Evolutionary conservation across 805 yeast species (phyloP).

Genomic region (Monosporozyma servazzii): DNA sequence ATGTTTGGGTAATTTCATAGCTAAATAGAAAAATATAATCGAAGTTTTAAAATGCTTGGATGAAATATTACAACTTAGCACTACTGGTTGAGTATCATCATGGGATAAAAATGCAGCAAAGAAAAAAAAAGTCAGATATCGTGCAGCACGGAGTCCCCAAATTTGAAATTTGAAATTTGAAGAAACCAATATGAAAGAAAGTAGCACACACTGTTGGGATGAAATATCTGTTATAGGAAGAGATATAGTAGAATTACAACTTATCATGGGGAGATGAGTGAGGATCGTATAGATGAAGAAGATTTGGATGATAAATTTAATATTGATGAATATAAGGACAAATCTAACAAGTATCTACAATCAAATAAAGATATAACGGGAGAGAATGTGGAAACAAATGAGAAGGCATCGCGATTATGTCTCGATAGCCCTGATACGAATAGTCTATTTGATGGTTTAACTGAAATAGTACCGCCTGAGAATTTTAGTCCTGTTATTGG

Average conservation of each 20-base stretch:
- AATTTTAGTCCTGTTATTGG: conserved; percentile 81
- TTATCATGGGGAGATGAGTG: background rate
- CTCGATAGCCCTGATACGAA: background rate
- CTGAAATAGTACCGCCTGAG: conserved; percentile 57
- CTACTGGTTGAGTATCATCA: no score
- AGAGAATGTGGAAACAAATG: background rate
- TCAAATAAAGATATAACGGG: background rate
- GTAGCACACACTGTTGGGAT: background rate
- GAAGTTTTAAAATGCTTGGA: no score
- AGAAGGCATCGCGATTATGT: background rate
- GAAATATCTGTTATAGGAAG: background rate
- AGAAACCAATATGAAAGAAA: background rate
- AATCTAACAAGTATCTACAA: conserved; percentile 5
- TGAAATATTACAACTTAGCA: no score
- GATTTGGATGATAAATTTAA: conserved; percentile 16
- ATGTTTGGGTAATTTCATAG: no score
- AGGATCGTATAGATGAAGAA: conserved; percentile 16
- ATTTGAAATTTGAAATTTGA: background rate
- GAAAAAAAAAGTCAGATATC: background rate
- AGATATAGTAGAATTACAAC: background rate
- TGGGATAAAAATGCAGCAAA: no score
- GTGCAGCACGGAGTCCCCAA: no score
- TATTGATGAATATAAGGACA: conserved; percentile 17
- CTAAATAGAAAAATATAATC: no score
- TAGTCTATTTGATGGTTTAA: background rate